Evolutionary conservation across 306 rosid genomes (phyloP).

Genomic region (Hylodesmum podocarpum): DNA sequence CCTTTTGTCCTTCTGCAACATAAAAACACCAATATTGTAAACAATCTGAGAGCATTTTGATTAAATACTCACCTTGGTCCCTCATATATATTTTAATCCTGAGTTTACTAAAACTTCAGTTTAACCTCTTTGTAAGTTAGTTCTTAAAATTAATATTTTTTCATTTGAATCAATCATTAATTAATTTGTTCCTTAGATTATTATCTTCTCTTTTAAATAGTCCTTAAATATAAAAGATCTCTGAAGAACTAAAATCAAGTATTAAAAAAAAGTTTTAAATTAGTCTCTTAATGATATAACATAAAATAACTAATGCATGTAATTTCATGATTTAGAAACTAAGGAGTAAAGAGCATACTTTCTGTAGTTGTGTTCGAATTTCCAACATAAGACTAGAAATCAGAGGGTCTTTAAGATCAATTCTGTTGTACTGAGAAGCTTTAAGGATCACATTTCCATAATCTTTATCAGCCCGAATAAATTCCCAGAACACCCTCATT

Average conservation of each 20-base stretch:
- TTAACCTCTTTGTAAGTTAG: neutral
- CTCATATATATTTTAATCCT: neutral
- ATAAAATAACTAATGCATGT: neutral
- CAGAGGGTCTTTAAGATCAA: slow-evolving; percentile 46
- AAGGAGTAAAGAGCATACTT: slow-evolving; percentile 46
- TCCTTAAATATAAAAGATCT: too few relatives aligned
- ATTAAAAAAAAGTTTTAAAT: too few relatives aligned
- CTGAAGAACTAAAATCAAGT: too few relatives aligned
- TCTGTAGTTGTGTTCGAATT: slow-evolving; percentile 49
- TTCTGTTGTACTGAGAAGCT: slow-evolving; percentile 38
- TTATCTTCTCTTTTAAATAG: too few relatives aligned
- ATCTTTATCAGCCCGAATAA: slow-evolving; percentile 66
- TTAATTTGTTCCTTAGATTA: too few relatives aligned
- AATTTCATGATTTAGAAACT: too few relatives aligned
- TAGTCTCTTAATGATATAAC: too few relatives aligned
- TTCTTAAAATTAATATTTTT: neutral
- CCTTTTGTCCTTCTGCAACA: slow-evolving; percentile 66
- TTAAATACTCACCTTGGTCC: neutral
- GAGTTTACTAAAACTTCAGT: neutral
- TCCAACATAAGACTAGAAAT: slow-evolving; percentile 44
- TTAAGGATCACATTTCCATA: slow-evolving; percentile 37
- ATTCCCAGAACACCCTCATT: slow-evolving; percentile 63
- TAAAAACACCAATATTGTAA: neutral
- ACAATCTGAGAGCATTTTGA: neutral
- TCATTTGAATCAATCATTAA: neutral